Evolutionary conservation across 257 asterid species (phyloP), one percentile per base, ranked within the genome.

Genomic region (Gardenia jasminoides): DNA sequence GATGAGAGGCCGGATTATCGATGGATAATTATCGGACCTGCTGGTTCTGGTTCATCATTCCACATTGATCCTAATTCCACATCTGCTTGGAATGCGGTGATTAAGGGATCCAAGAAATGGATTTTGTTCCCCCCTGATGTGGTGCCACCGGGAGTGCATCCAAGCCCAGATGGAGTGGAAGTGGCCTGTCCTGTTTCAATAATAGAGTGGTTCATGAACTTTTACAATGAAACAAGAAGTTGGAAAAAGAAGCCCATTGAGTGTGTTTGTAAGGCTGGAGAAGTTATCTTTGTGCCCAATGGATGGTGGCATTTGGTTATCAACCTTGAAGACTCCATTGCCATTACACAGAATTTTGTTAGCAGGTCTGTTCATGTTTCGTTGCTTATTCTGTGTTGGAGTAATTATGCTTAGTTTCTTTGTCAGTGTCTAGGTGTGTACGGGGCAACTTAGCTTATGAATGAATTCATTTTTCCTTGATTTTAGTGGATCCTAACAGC

Each of bases 241-340:
- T 93, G 92, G 93, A 79, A 86, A 66, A 95, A 84, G 82, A 91
- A 88, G 83, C 98, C 98, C 41, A 17, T 91, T 10, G 99, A 95
- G 85, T 96, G 98, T 82, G 85, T 96, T 74, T 96, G 99, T 81
- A 93, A 85, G 84, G 98, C 96, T 16, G 99, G 99, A 22, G 99
- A 96, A 86, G 94, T 93, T 52, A 86, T 96, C 39, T 96, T 93
- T 80, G 98, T 93, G 80, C 99, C 99, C 46, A 92, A 90, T 82
- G 99, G 99, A 79, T 96, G 99, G 99, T 96, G 99, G 98, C 98
- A 96, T 92, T 86, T 95, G 92, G 99, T 95, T 67, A 90, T 95
- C 82, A 95, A 95, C 83, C 81, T 96, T 3, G 97, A 96, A 78
- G 97, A 96, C 84, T 93, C 97, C 36, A 94, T 93, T 82, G 99